These are phyloP conservation scores for Carnegiea gigantea DNA, from an alignment of 179 eudicot genomes.

Conservation along the genomic window DNA sequence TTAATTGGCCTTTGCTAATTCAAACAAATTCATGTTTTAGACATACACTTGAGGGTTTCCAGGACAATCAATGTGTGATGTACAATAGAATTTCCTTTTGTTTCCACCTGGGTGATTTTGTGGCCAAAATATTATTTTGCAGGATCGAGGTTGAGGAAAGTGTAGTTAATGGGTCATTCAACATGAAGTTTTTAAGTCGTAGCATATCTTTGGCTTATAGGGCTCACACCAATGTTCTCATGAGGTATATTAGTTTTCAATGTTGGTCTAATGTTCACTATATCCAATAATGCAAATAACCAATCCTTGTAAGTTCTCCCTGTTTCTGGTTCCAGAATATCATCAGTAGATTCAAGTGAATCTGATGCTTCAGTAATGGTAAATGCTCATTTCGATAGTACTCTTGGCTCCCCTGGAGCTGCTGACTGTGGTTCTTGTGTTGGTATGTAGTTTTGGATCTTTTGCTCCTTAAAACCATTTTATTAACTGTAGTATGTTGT, in stretches of 20 bases:
- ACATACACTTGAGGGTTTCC: background rate
- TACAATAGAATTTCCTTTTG: background rate
- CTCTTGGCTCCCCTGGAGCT: conserved; percentile 93
- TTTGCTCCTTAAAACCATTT: conserved; percentile 1
- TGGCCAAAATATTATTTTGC: conserved; percentile 31
- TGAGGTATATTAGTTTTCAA: conserved; percentile 52
- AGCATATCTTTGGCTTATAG: conserved; percentile 80
- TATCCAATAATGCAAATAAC: conserved; percentile 1
- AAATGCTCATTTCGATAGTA: conserved; percentile 90
- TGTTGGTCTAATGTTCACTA: background rate
- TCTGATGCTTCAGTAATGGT: conserved; percentile 77
- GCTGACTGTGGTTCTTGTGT: conserved; percentile 98
- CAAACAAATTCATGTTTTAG: background rate
- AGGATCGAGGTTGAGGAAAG: conserved; percentile 93
- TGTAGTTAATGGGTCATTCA: conserved; percentile 80
- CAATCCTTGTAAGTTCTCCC: conserved; percentile 5
- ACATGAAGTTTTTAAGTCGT: conserved; percentile 86
- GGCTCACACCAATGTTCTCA: conserved; percentile 70
- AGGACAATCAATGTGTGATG: background rate
- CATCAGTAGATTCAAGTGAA: conserved; percentile 60
- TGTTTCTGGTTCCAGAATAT: conserved; percentile 53
- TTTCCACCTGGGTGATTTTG: conserved; percentile 9
- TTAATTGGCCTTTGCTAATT: background rate
- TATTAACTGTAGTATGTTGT: background rate
- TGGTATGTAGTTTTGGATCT: conserved; percentile 47